phyloP scores from a whole-genome alignment of 2,329 filamentous ascomycete genomes.

The Colletotrichum cuscutae region DNA sequence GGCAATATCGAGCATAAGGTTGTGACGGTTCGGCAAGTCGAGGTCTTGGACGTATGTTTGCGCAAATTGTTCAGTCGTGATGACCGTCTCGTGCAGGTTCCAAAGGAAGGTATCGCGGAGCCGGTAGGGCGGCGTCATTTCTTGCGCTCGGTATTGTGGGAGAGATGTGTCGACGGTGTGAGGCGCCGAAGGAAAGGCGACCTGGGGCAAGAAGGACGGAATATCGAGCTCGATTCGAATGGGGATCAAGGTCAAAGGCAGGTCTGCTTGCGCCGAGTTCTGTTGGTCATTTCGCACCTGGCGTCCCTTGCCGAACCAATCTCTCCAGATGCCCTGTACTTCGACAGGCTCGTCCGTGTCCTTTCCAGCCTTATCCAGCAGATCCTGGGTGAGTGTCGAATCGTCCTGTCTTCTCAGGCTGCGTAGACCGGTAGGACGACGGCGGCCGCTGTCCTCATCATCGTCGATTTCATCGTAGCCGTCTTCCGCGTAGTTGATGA shows the following conservation, averaged over 20 bases:
- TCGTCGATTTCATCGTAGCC: conserved; percentile 84
- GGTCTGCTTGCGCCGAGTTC: conserved; percentile 72
- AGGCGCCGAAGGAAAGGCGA: conserved; percentile 69
- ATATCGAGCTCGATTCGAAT: conserved; percentile 97
- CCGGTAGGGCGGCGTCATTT: conserved; percentile 84
- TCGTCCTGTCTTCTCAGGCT: conserved; percentile 78
- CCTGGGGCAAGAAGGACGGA: conserved; percentile 75
- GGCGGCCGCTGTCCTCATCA: conserved; percentile 79
- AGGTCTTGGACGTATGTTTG: conserved; percentile 89
- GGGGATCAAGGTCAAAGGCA: conserved; percentile 91
- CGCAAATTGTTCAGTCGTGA: conserved; percentile 97
- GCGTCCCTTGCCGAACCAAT: conserved; percentile 88
- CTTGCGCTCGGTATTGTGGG: conserved; percentile 82
- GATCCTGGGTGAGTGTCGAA: conserved; percentile 68
- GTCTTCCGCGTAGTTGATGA: conserved; percentile 98
- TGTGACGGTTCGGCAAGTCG: conserved; percentile 81
- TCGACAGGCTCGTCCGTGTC: conserved; percentile 83
- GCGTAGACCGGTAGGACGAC: conserved; percentile 84
- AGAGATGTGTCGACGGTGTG: conserved; percentile 74
- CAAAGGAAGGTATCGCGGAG: conserved; percentile 96
- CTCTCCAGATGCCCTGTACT: conserved; percentile 90
- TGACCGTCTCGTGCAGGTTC: conserved; percentile 95
- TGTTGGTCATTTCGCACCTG: conserved; percentile 67
- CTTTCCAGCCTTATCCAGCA: conserved; percentile 83
- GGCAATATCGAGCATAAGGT: conserved; percentile 83